Evolutionary conservation across 306 rosid genomes (phyloP).

Genomic region (Sindora glabra): DNA sequence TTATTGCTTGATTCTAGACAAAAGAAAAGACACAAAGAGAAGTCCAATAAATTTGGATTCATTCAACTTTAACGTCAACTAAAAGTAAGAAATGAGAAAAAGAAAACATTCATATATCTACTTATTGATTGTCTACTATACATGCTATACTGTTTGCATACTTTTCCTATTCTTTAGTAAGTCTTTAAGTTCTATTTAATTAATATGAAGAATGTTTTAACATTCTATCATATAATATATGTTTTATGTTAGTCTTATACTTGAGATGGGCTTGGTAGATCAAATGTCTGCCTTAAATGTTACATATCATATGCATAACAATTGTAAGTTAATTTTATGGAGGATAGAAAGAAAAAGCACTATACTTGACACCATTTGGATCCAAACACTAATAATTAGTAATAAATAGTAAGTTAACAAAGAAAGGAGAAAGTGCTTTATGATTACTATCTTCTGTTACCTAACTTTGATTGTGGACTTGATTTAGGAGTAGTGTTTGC

Average conservation of each 20-base stretch:
- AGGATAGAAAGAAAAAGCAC: no score
- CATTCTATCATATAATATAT: neutral
- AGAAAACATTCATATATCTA: no score
- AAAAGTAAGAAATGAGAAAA: no score
- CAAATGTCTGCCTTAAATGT: neutral
- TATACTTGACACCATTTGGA: no score
- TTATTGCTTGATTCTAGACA: no score
- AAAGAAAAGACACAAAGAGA: no score
- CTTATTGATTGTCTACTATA: neutral
- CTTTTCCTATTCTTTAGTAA: neutral
- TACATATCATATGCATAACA: neutral
- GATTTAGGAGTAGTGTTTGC: neutral
- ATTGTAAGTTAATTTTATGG: no score
- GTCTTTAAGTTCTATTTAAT: neutral
- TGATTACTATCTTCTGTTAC: slow-evolving; percentile 10
- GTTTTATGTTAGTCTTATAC: neutral
- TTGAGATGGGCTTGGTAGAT: neutral
- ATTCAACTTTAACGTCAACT: no score
- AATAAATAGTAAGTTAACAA: no score
- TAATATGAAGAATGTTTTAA: neutral
- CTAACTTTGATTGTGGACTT: neutral
- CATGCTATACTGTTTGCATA: neutral
- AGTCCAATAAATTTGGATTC: no score
- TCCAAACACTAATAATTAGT: no score
- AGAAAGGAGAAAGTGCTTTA: slow-evolving; percentile 79